Percentiles rank a stretch among this genome's conserved stretches.
Evolutionary conservation across 75 land plant genomes (phyloP).

Genomic region (Cupressus sempervirens): DNA sequence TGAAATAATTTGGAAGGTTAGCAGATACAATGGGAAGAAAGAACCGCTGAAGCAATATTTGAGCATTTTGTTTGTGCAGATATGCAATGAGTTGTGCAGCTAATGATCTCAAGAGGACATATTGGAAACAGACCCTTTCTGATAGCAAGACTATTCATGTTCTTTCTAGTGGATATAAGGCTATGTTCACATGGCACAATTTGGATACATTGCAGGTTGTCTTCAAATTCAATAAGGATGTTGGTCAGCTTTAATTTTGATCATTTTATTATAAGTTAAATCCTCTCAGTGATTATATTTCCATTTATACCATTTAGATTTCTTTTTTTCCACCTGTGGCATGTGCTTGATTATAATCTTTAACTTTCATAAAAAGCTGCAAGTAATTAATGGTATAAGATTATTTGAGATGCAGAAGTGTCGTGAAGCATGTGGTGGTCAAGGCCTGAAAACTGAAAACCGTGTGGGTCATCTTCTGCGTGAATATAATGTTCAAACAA

Average conservation of each 20-base stretch:
- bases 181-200: conserved; percentile 89
- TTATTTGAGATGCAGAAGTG: conserved; percentile 57
- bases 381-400: neutral
- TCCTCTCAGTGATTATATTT: neutral
- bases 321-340: neutral
- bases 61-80: conserved; percentile 34
- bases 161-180: conserved; percentile 94
- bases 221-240: conserved; percentile 1
- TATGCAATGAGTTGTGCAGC: conserved; percentile 88
- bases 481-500: conserved; percentile 87
- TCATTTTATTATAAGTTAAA: neutral
- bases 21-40: neutral
- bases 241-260: neutral
- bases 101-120: conserved; percentile 62
- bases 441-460: conserved; percentile 91
- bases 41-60: neutral
- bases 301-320: neutral
- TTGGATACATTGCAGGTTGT: conserved; percentile 81
- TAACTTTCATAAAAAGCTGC: neutral
- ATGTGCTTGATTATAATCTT: neutral
- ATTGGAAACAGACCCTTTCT: conserved; percentile 56
- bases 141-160: conserved; percentile 78
- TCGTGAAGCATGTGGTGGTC: conserved; percentile 98
- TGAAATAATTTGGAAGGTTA: neutral
- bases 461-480: conserved; percentile 70